These are phyloP conservation scores for Adansonia digitata DNA, from an alignment of 345 rosid genomes.

Conservation along the genomic window DNA sequence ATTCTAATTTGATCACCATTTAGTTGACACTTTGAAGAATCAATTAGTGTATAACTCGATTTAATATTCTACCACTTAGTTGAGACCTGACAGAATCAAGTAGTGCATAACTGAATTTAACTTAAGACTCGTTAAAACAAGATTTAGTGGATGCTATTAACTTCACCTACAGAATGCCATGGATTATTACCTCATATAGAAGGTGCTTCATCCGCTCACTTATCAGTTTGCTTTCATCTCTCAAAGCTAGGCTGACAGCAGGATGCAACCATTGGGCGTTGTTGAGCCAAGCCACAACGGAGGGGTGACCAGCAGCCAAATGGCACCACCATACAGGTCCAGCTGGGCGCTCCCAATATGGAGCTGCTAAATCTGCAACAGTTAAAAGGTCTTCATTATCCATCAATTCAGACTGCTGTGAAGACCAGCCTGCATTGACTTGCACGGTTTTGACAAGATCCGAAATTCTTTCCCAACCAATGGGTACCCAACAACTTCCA, in stretches of 20 bases:
- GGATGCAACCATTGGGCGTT: conserved; percentile 96
- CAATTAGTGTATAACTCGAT: not conserved
- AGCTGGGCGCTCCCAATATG: conserved; percentile 86
- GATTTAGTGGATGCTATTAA: not conserved
- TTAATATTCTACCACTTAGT: not conserved
- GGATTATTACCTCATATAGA: conserved; percentile 63
- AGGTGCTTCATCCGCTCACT: conserved; percentile 95
- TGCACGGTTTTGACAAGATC: conserved; percentile 64
- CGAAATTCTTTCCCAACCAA: conserved; percentile 87
- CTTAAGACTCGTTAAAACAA: not conserved
- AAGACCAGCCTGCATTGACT: conserved; percentile 61
- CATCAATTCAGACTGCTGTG: conserved; percentile 38
- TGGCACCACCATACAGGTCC: conserved; percentile 99
- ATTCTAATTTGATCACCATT: not conserved
- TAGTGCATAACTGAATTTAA: not conserved
- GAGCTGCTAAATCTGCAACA: conserved; percentile 89
- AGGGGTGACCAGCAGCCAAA: conserved; percentile 53
- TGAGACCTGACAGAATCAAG: not conserved
- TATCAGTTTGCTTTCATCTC: conserved; percentile 79
- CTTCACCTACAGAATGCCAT: not conserved
- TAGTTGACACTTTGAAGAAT: not conserved
- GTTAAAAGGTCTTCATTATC: conserved; percentile 61
- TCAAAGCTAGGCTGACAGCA: conserved; percentile 82
- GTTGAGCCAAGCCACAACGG: conserved; percentile 60
- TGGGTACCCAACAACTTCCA: conserved; percentile 75